phyloP scores from a whole-genome alignment of 2,329 filamentous ascomycete genomes.

The Aspergillus sp. region DNA sequence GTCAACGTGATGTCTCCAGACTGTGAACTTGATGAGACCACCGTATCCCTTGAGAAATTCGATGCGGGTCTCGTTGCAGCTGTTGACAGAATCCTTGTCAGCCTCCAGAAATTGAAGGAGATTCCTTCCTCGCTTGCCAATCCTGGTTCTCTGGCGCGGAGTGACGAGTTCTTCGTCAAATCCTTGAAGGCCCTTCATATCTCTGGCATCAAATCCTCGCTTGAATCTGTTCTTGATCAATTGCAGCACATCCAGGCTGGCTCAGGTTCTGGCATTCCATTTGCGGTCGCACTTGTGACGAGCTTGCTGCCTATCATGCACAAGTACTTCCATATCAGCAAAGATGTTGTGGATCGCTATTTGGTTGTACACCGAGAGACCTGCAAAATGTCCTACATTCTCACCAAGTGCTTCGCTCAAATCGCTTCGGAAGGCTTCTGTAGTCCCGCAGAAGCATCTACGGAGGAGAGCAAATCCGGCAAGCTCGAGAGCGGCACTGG shows the following conservation, averaged over 20 bases:
- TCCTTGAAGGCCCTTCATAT: conserved; percentile 63
- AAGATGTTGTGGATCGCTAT: conserved; percentile 60
- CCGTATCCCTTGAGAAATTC: conserved; percentile 48
- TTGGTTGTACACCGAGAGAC: conserved; percentile 68
- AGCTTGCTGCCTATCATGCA: conserved; percentile 69
- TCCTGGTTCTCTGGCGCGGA: conserved; percentile 61
- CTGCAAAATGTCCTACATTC: conserved; percentile 71
- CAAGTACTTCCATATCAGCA: conserved; percentile 68
- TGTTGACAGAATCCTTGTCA: conserved; percentile 76
- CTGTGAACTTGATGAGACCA: conserved; percentile 16
- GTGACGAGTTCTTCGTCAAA: conserved; percentile 55
- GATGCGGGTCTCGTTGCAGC: conserved; percentile 62
- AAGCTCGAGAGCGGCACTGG: conserved; percentile 90
- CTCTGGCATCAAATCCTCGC: conserved; percentile 52
- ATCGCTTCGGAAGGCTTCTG: conserved; percentile 88
- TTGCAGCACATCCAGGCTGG: conserved; percentile 50
- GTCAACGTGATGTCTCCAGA: conserved; percentile 26
- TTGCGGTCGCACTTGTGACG: conserved; percentile 61
- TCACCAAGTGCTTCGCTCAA: conserved; percentile 75
- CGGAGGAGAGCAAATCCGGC: conserved; percentile 68
- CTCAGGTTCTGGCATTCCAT: conserved; percentile 43
- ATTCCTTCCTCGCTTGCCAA: conserved; percentile 64
- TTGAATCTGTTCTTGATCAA: conserved; percentile 49
- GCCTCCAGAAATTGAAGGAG: conserved; percentile 67
- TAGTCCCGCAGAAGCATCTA: conserved; percentile 78